Evolutionary conservation across 371 early-diverging fungal species (phyloP), one percentile per base, ranked within the genome.

Genomic region (Apophysomyces trapeziformis): DNA sequence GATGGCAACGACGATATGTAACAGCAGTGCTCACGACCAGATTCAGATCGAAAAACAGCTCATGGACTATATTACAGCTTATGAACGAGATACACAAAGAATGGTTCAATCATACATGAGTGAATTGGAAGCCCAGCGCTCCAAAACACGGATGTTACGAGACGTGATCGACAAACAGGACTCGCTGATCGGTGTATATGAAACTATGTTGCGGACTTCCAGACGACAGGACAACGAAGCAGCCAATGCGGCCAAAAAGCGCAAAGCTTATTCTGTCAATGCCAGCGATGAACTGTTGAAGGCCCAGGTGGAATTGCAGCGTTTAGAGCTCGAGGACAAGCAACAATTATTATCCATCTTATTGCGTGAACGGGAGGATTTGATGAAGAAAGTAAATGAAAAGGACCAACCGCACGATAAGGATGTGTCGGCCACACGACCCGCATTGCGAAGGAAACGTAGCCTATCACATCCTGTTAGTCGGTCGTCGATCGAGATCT

Each of bases 81-180:
- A 57, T 26, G 81, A 82, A 16, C 38, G 64, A 63, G 76, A 71
- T 0, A 61, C 74, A 35, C 77, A 82, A 60, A 70, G 69, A 54
- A 67, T 78, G 0, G 60, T 82, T 18, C 66, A 72, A 47, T 67
- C 74, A 18, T 77, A 77, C 18, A 65, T 79, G 9, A 44, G 61
- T 12, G 74, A 74, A 32, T 60, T 77, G 16, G 82, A 79, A 43
- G 62, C 44, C 9, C 71, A 82, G 37, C 60, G 71, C 13, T 43
- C 72, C 36, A 71, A 74, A 14, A 69, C 59, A 4, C 70, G 74
- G 11, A 37, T 50, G 5, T 41, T 82, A 9, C 63, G 66, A n/a
- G 50, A 73, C 4, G 68, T 82, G 0, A 64, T 79, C 1, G 36
- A 70, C 37, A 79, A 82, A 45, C 82, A 82, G 68, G 82, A 82